A percentile compares a stretch with the other conserved stretches of the same genome.
phyloP scores from a whole-genome alignment of 192 early-diverging fungal species.

The Neocallimastix lanati region DNA sequence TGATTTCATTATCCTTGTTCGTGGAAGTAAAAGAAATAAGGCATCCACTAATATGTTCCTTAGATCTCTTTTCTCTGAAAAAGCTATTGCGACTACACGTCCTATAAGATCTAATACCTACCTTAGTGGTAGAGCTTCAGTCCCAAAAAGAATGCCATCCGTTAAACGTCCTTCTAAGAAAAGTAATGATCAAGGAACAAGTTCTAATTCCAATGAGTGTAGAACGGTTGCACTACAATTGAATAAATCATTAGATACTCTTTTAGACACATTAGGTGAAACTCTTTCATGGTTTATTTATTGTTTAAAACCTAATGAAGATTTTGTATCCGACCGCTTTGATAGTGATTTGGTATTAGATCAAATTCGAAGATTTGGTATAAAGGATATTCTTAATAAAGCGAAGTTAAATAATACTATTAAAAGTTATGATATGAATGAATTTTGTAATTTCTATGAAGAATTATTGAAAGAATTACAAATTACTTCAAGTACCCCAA shows the following conservation, averaged over 20 bases:
- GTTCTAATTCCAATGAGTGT: slow-evolving; percentile 51
- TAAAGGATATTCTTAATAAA: neutral
- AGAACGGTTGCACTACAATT: slow-evolving; percentile 39
- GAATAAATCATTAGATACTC: slow-evolving; percentile 25
- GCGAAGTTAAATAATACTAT: neutral
- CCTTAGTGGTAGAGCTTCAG: neutral
- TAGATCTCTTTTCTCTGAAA: neutral
- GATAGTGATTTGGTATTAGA: neutral
- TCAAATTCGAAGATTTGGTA: neutral
- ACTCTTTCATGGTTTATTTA: slow-evolving; percentile 68
- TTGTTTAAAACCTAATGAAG: slow-evolving; percentile 18
- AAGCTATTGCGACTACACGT: neutral
- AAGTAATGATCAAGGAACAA: slow-evolving; percentile 13
- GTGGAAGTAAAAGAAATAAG: slow-evolving; percentile 16
- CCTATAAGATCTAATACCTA: neutral
- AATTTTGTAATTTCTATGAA: neutral
- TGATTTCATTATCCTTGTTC: slow-evolving; percentile 73
- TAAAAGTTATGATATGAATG: neutral
- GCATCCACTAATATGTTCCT: neutral
- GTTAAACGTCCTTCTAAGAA: neutral
- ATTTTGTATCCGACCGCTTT: neutral
- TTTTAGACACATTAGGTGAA: slow-evolving; percentile 5
- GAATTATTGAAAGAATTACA: neutral
- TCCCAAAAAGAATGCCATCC: neutral
- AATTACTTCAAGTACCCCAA: neutral